Base-by-base conservation (phyloP, 2,329 filamentous ascomycete species). In the Dothiorella sarmentorum region DNA sequence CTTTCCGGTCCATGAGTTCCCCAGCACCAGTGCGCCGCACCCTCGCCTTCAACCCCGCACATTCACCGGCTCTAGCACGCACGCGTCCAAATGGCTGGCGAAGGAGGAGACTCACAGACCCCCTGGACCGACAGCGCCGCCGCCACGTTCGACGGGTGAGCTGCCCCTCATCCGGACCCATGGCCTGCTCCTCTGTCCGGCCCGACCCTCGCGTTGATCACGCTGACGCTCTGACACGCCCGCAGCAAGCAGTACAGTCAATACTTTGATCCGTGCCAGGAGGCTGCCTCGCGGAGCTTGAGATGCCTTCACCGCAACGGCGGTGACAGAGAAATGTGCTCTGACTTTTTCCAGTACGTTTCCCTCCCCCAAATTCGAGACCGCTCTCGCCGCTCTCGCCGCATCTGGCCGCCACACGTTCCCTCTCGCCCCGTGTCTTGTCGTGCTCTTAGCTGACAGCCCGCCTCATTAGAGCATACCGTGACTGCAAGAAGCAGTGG, bases 401-500 rank as follows among this genome's bases (percentile, higher is more conserved):
- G 20, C n/a, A 38, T 20, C 52, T 26, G 15, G 6, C 17, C 17
- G 43, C 31, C 33, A 26, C 18, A 44, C 43, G 17, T 33, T 57
- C 47, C 38, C 51, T 22, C n/a, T 53, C 29, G 22, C 17, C 29
- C 13, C 43, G 17, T 11, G 11, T 20, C 31, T n/a, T 45, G 20
- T 24, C 13, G 24, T 18, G n/a, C 26, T 13, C 5, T 7, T 26
- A 3, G 38, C 44, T 53, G 17, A 57, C 53, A 20, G 7, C 10
- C 15, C 10, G 17, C 11, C 11, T n/a, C 63, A n/a, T n/a, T n/a
- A 96, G 91, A 75, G 91, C 91, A 52, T 97, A 97, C 74, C 85
- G 91, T 60, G 91, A 95, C 63, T 97, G 93, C 76, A 97, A 97
- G 74, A 92, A 96, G 76, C 83, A 87, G 78, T 97, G 92, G 92